Conservation (phyloP, 257 asterid species). For the Osmanthus fragrans region DNA sequence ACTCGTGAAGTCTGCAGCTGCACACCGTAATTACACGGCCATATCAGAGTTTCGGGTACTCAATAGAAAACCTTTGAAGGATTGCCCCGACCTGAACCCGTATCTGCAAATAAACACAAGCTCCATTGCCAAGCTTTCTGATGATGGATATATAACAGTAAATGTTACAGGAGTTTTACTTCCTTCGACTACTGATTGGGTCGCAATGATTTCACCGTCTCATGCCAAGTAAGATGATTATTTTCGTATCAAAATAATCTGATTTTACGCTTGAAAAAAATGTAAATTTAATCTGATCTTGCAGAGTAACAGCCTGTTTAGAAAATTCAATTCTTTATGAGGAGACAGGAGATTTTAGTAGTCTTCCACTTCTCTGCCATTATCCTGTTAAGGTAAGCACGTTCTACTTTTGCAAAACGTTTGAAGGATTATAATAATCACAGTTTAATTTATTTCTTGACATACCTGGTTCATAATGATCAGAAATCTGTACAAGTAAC, state of each 20-base stretch:
- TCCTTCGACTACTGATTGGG: constrained; percentile 63
- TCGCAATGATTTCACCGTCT: constrained; percentile 83
- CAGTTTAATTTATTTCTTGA: too few relatives aligned
- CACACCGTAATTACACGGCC: constrained; percentile 55
- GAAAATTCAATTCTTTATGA: constrained; percentile 35
- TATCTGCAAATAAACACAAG: constrained; percentile 39
- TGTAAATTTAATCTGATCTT: neutral
- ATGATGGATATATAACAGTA: constrained; percentile 53
- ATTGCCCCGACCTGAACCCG: constrained; percentile 57
- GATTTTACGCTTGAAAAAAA: neutral
- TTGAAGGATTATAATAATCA: too few relatives aligned
- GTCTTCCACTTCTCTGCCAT: constrained; percentile 86
- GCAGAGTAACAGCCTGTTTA: constrained; percentile 54
- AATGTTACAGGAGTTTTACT: constrained; percentile 50
- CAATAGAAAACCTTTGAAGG: constrained; percentile 39
- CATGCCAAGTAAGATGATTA: constrained; percentile 45
- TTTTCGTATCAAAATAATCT: neutral
- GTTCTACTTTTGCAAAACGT: too few relatives aligned
- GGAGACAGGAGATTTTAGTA: constrained; percentile 73
- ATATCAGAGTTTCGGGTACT: constrained; percentile 65
- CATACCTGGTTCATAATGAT: too few relatives aligned
- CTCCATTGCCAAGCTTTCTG: constrained; percentile 40
- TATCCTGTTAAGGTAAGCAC: constrained; percentile 77
- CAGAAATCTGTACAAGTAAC: too few relatives aligned
- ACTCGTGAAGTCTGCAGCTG: constrained; percentile 28